Evolutionary conservation across 495 filamentous ascomycete species (phyloP).

Genomic region (Aspergillus wentii): DNA sequence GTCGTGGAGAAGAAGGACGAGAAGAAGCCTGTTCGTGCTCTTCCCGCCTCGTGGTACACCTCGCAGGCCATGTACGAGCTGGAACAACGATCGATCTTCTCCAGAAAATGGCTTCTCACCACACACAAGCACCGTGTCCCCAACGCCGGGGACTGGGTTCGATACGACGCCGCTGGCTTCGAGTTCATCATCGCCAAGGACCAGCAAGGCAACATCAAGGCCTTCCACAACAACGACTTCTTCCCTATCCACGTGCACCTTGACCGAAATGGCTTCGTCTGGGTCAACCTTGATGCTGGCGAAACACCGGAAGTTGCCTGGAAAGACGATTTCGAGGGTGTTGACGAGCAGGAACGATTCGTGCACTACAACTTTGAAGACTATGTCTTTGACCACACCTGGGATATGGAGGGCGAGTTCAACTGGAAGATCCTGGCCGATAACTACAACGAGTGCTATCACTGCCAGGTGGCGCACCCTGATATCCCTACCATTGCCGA

Average conservation of each 20-base stretch:
- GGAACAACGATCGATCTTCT: slow-evolving; percentile 45
- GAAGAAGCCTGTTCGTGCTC: slow-evolving; percentile 26
- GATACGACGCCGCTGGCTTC: slow-evolving; percentile 40
- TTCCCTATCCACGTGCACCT: slow-evolving; percentile 36
- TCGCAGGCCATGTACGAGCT: slow-evolving; percentile 43
- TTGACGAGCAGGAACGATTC: slow-evolving; percentile 25
- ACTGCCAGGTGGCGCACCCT: slow-evolving; percentile 35
- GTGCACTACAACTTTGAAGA: slow-evolving; percentile 53
- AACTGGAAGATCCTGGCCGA: slow-evolving; percentile 49
- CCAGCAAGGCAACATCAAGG: slow-evolving; percentile 38
- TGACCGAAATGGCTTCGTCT: slow-evolving; percentile 43
- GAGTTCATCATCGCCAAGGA: slow-evolving; percentile 40
- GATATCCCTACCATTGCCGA: slow-evolving; percentile 25
- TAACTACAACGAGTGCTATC: slow-evolving; percentile 60
- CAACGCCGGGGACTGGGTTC: slow-evolving; percentile 39
- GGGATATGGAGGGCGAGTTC: slow-evolving; percentile 37
- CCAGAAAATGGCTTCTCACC: slow-evolving; percentile 41
- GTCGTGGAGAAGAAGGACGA: slow-evolving; percentile 10
- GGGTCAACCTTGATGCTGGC: slow-evolving; percentile 40
- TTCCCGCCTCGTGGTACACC: slow-evolving; percentile 43
- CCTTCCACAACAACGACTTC: slow-evolving; percentile 42
- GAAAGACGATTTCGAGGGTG: slow-evolving; percentile 24
- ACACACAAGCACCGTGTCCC: slow-evolving; percentile 42
- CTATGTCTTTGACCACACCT: slow-evolving; percentile 45
- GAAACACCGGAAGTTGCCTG: slow-evolving; percentile 14